Evolutionary conservation across 495 filamentous ascomycete genomes (phyloP), one percentile per base, ranked within the genome.

Genomic region (Neurospora sp.): DNA sequence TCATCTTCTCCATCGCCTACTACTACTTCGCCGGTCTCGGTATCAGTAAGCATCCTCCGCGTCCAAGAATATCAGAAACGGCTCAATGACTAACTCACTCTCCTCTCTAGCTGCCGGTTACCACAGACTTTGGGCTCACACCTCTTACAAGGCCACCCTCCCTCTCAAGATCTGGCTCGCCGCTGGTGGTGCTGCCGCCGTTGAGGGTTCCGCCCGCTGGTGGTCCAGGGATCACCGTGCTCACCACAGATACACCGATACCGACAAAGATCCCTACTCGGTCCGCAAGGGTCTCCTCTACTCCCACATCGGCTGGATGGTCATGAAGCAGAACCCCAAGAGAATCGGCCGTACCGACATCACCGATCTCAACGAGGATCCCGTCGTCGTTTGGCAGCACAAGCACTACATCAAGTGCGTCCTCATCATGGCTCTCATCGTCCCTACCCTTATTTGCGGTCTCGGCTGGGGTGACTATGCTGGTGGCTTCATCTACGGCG

Each of bases 241-340:
- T 77, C 96, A 99, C 84, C 96, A 99, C 86, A 91, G 96, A 76
- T 98, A 97, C 81, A 99, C 96, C 86, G 96, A 98, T 78, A 99
- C 96, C 78, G 92, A 97, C 70, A 98, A 99, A 86, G 96, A 99
- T 79, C 96, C 96, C 35, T 99, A 98, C 87, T 96, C 93, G 70
- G 96, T 99, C 75, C 93, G 96, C 84, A 99, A 99, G 90, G 96
- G 96, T 74, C 88, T 97, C 37, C 83, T 96, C 77, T 99, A 99
- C 88, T 97, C 93, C 70, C 96, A 99, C 68, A 85, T 99, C 68
- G 96, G 96, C 80, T 90, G 89, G 89, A 96, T 96, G 93, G 84
- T 96, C 76, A 90, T 96, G 88, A 94, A 95, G 87, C 93, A 96
- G 85, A 96, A 96, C 85, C 93, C 93, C 73, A 93, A 93, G 86